A percentile compares a stretch with the other conserved stretches of the same genome.
Conservation (phyloP, 805 yeast genomes). For the Candida broadrunensis region DNA sequence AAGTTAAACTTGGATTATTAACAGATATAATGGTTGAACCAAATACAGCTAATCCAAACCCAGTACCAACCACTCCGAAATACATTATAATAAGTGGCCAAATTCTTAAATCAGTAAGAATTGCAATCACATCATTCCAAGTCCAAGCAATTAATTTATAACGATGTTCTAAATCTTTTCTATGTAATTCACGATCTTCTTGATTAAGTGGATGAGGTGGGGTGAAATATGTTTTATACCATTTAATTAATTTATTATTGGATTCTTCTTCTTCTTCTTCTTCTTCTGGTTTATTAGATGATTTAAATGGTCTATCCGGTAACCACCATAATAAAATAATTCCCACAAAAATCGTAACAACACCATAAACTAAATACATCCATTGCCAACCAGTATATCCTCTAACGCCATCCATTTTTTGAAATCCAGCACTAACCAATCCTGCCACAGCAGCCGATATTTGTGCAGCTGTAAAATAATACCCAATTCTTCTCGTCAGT, state of each 20-base stretch:
- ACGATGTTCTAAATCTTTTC: constrained; percentile 54
- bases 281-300: constrained; percentile 1
- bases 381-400: constrained; percentile 86
- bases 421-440: constrained; percentile 83
- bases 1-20: constrained; percentile 58
- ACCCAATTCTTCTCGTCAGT: constrained; percentile 77
- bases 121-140: constrained; percentile 50
- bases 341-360: constrained; percentile 63
- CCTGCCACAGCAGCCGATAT: constrained; percentile 89
- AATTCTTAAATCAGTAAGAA: constrained; percentile 60
- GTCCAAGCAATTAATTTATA: constrained; percentile 53
- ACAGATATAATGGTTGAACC: constrained; percentile 73
- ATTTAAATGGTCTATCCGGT: constrained; percentile 66
- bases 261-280: too few species aligned
- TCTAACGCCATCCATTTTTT: constrained; percentile 66
- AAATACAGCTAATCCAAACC: constrained; percentile 80
- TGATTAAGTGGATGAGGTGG: constrained; percentile 49
- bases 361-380: constrained; percentile 78
- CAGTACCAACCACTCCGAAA: constrained; percentile 92
- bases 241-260: constrained; percentile 11
- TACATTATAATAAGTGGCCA: constrained; percentile 88
- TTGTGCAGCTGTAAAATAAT: constrained; percentile 90
- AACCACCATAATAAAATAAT: constrained; percentile 74
- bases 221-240: constrained; percentile 23
- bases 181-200: constrained; percentile 55